Percentiles rank a stretch among this genome's conserved stretches.
These are phyloP conservation scores for Candida germanica DNA, from an alignment of 805 yeast genomes.

Conservation along the genomic window DNA sequence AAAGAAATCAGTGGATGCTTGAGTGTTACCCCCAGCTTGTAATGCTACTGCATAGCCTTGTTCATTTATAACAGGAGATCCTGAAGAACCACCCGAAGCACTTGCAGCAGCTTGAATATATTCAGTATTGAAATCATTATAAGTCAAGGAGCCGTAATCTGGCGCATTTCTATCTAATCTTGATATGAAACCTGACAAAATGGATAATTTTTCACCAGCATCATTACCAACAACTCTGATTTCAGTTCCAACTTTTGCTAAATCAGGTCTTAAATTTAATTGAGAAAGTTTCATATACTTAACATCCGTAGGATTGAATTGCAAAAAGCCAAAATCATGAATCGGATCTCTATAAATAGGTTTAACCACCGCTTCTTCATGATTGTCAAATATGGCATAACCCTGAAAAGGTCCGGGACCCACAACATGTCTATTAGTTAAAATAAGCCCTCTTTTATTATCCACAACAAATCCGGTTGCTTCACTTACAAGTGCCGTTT, in stretches of 20 bases:
- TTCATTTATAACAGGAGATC: conserved; percentile 92
- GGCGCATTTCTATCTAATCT: conserved; percentile 93
- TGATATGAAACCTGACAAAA: conserved; percentile 80
- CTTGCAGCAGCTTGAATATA: conserved; percentile 95
- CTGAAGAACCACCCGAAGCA: conserved; percentile 94
- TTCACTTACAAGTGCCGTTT: conserved; percentile 72
- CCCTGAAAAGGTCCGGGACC: conserved; percentile 95
- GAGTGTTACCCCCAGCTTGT: conserved; percentile 92
- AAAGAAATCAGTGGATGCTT: conserved; percentile 91
- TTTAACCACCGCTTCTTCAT: conserved; percentile 83
- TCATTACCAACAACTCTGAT: conserved; percentile 95
- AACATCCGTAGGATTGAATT: conserved; percentile 67
- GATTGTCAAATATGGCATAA: conserved; percentile 88
- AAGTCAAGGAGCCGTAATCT: conserved; percentile 82
- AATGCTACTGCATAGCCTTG: conserved; percentile 86
- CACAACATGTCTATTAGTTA: conserved; percentile 92
- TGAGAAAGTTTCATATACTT: conserved; percentile 72
- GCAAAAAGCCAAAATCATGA: conserved; percentile 88
- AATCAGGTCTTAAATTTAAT: conserved; percentile 69
- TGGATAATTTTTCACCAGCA: conserved; percentile 90
- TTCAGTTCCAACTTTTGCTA: conserved; percentile 88
- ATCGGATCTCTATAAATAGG: conserved; percentile 92
- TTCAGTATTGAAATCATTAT: conserved; percentile 91
- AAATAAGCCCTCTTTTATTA: conserved; percentile 71
- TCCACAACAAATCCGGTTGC: conserved; percentile 98